Conservation (phyloP, 371 early-diverging fungal genomes). For the Mucor irregularis region DNA sequence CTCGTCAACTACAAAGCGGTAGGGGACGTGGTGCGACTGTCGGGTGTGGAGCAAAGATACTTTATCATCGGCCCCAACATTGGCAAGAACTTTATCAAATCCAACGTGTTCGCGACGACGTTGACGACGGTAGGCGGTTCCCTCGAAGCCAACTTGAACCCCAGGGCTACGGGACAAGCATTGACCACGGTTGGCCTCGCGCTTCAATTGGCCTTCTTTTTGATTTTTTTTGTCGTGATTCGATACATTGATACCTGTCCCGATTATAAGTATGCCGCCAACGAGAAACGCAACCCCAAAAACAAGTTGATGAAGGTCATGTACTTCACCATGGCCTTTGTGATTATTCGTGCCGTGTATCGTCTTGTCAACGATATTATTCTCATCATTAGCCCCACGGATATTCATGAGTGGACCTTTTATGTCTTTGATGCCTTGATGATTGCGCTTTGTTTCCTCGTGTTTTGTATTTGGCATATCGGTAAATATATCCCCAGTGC, state of each 20-base stretch:
- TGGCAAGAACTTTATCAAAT: background rate
- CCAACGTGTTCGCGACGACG: background rate
- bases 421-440: conserved; percentile 10
- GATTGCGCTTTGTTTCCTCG: background rate
- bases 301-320: background rate
- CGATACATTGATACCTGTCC: background rate
- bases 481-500: too few relatives aligned
- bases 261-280: background rate
- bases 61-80: background rate
- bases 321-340: background rate
- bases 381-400: background rate
- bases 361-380: background rate
- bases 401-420: conserved; percentile 2
- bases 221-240: background rate
- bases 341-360: conserved; percentile 1
- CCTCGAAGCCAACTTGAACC: background rate
- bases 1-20: conserved; percentile 2
- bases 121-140: conserved; percentile 1
- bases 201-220: background rate
- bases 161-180: background rate
- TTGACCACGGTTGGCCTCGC: background rate
- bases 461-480: too few relatives aligned
- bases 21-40: background rate
- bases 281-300: conserved; percentile 2
- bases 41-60: background rate